Percentiles rank a stretch among this genome's conserved stretches.
phyloP scores from a whole-genome alignment of 192 early-diverging fungal genomes.

The Blastocladiella britannica region DNA sequence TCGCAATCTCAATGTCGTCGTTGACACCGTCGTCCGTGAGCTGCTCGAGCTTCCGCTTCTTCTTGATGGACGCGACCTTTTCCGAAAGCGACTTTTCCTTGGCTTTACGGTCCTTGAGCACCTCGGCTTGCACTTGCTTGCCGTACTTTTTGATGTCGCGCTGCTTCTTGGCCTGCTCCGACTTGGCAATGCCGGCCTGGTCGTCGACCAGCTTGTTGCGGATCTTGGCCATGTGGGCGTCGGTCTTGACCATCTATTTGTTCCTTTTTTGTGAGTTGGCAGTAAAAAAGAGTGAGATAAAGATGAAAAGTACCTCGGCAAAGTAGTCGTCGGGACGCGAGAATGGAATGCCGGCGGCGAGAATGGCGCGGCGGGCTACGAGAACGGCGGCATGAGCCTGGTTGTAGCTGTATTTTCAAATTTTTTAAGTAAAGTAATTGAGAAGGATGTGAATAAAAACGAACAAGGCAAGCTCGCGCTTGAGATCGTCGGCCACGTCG shows the following conservation, averaged over 20 bases:
- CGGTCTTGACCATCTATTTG: slow-evolving; percentile 28
- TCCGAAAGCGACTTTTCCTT: neutral
- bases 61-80: slow-evolving; percentile 7
- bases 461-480: slow-evolving; percentile 29
- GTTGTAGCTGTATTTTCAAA: slow-evolving; percentile 18
- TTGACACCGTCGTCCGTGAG: slow-evolving; percentile 10
- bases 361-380: slow-evolving; percentile 12
- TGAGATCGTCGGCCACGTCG: slow-evolving; percentile 26
- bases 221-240: slow-evolving; percentile 31
- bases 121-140: slow-evolving; percentile 35
- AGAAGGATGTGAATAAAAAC: neutral
- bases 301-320: slow-evolving; percentile 16
- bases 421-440: too few species aligned
- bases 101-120: slow-evolving; percentile 19
- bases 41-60: slow-evolving; percentile 26
- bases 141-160: slow-evolving; percentile 32
- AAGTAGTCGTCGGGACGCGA: slow-evolving; percentile 31
- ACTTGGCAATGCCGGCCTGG: slow-evolving; percentile 12
- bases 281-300: too few species aligned
- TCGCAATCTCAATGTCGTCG: neutral
- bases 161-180: slow-evolving; percentile 21
- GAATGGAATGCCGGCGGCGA: slow-evolving; percentile 15
- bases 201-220: slow-evolving; percentile 27
- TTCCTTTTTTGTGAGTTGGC: too few species aligned
- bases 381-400: slow-evolving; percentile 24